phyloP scores from a whole-genome alignment of 768 basidiomycete genomes.

The Psilocybe cyanescens region DNA sequence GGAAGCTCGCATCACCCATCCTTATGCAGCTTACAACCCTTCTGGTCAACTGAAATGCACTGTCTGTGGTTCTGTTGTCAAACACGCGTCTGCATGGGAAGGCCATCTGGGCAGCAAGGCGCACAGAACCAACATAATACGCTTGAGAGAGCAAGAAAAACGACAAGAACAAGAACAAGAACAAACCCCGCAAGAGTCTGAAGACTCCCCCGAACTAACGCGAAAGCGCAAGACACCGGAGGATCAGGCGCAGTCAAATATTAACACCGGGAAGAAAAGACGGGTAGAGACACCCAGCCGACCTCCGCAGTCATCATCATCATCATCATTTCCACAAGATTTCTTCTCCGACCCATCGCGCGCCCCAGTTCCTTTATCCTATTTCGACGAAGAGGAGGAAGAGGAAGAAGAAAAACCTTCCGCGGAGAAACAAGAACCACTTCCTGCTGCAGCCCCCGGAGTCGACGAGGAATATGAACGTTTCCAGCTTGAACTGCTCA shows the following conservation, averaged over 20 bases:
- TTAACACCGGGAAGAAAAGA: constrained; percentile 20
- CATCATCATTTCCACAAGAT: constrained; percentile 54
- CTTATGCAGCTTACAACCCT: constrained; percentile 69
- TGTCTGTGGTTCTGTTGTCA: constrained; percentile 65
- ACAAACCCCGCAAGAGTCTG: constrained; percentile 34
- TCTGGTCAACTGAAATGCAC: constrained; percentile 72
- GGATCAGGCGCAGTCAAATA: constrained; percentile 21
- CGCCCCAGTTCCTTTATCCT: constrained; percentile 40
- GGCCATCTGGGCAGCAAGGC: constrained; percentile 83
- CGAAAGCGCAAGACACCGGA: constrained; percentile 27
- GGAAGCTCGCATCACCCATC: constrained; percentile 73
- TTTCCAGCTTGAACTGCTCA: constrained; percentile 70
- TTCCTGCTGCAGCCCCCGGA: constrained; percentile 28
- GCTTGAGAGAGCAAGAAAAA: constrained; percentile 59
- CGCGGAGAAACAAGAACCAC: constrained; percentile 12
- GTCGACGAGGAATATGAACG: constrained; percentile 76
- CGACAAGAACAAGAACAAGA: constrained; percentile 13
- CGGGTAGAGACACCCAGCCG: constrained; percentile 18
- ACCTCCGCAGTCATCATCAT: not conserved
- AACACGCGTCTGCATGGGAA: constrained; percentile 85
- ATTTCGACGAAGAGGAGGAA: constrained; percentile 49
- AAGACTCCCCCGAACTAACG: constrained; percentile 16
- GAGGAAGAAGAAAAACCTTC: constrained; percentile 23
- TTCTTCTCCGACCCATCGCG: constrained; percentile 84
- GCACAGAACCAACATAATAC: constrained; percentile 70